These are phyloP conservation scores for Tulasnella sp. DNA, from an alignment of 768 basidiomycete species.

Conservation along the genomic window DNA sequence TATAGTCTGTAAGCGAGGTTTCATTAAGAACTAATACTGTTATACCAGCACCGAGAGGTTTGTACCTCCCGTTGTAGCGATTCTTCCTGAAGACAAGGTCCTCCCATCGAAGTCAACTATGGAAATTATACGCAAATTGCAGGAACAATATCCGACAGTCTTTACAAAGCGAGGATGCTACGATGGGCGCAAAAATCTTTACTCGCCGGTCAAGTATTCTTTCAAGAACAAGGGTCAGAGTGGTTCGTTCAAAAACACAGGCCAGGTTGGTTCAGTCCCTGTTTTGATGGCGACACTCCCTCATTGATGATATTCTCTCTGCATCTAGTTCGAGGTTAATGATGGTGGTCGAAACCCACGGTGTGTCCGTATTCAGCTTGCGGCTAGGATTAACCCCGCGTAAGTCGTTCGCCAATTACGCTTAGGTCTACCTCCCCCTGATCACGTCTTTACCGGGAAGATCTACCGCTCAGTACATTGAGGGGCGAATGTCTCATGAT, in stretches of 20 bases:
- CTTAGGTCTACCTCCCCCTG: no score
- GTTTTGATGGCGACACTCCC: not conserved
- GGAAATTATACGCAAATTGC: slow-evolving; percentile 67
- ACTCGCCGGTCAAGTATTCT: slow-evolving; percentile 62
- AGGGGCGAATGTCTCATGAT: slow-evolving; percentile 67
- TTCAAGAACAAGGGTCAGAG: slow-evolving; percentile 53
- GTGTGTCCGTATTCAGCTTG: slow-evolving; percentile 59
- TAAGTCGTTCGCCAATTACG: slow-evolving; percentile 38
- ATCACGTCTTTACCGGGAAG: no score
- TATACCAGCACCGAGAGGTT: slow-evolving; percentile 35
- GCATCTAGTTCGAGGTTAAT: slow-evolving; percentile 60
- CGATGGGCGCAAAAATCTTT: slow-evolving; percentile 80
- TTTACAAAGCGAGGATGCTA: slow-evolving; percentile 77
- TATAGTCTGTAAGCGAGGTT: slow-evolving; percentile 51
- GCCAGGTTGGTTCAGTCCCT: slow-evolving; percentile 48
- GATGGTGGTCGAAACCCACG: slow-evolving; percentile 49
- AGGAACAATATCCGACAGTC: slow-evolving; percentile 57
- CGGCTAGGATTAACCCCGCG: slow-evolving; percentile 64
- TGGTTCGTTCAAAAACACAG: slow-evolving; percentile 53
- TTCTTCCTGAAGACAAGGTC: slow-evolving; percentile 67
- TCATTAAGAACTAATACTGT: not conserved
- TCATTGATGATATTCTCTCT: slow-evolving; percentile 18
- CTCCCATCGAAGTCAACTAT: slow-evolving; percentile 70
- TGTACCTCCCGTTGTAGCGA: slow-evolving; percentile 51
- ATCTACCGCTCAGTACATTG: slow-evolving; percentile 64